phyloP scores from a whole-genome alignment of 2,329 filamentous ascomycete species.

The Ophiostoma angusticollis region DNA sequence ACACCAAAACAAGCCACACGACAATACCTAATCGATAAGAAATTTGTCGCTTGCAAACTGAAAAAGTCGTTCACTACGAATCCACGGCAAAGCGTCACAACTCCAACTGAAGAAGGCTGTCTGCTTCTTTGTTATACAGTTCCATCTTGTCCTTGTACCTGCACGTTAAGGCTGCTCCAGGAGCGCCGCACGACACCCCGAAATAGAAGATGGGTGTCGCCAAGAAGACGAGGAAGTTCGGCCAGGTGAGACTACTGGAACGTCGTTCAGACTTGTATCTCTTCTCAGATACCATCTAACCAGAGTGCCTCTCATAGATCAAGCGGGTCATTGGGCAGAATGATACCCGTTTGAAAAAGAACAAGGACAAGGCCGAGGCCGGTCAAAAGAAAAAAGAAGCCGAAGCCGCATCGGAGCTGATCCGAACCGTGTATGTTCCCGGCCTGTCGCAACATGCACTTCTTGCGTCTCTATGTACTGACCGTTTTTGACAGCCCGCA shows the following conservation, averaged over 20 bases:
- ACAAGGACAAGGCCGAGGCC: constrained; percentile 48
- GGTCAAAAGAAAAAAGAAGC: constrained; percentile 32
- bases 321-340: constrained; percentile 74
- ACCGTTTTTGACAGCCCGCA: constrained; percentile 10
- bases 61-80: no score
- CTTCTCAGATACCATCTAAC: background rate
- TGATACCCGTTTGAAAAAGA: constrained; percentile 72
- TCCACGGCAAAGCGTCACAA: no score
- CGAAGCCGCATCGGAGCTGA: constrained; percentile 11
- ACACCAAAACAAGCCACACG: no score
- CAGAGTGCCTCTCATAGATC: constrained; percentile 31
- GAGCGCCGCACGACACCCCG: no score
- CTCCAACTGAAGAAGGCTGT: no score
- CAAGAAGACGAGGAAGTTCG: constrained; percentile 90
- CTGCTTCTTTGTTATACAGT: no score
- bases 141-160: no score
- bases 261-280: background rate
- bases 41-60: no score
- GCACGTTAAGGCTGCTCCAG: no score
- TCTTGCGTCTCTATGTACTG: background rate
- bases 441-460: no score
- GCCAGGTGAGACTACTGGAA: constrained; percentile 20
- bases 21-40: no score
- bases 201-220: constrained; percentile 77
- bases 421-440: constrained; percentile 15